phyloP scores from a whole-genome alignment of 164 flowering plant genomes.

The Stephania cephalantha region DNA sequence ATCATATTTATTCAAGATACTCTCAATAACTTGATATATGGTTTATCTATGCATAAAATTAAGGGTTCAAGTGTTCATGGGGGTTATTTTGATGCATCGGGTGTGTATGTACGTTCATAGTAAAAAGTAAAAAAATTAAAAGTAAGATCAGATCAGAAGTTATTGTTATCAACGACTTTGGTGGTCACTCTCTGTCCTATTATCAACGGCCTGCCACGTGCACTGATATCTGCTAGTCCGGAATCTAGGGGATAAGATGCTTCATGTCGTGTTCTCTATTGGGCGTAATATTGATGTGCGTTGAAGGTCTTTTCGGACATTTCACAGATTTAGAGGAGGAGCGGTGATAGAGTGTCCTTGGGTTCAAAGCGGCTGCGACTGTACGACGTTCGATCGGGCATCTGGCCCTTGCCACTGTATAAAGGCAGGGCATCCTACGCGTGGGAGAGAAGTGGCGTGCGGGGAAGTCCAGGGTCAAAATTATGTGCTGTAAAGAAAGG shows the following conservation, averaged over 20 bases:
- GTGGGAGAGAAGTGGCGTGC: too few species aligned
- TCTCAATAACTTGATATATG: too few species aligned
- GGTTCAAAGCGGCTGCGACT: not conserved
- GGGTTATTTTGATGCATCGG: too few species aligned
- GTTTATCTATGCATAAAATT: too few species aligned
- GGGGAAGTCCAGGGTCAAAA: not conserved
- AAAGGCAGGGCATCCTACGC: not conserved
- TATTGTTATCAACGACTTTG: not conserved
- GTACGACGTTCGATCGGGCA: not conserved
- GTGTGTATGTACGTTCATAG: too few species aligned
- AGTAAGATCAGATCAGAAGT: not conserved
- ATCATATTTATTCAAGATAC: too few species aligned
- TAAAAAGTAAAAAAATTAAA: too few species aligned
- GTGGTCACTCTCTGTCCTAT: not conserved
- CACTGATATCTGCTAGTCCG: not conserved
- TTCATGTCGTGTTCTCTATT: not conserved
- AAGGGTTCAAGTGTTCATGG: too few species aligned
- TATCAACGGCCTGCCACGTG: not conserved
- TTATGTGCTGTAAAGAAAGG: not conserved
- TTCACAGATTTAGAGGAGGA: not conserved
- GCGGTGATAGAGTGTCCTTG: not conserved
- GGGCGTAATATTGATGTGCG: not conserved
- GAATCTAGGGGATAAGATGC: not conserved
- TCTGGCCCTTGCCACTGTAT: not conserved
- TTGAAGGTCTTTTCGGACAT: not conserved